Percentiles rank a stretch among this genome's conserved stretches.
Conservation (phyloP, 2,329 filamentous ascomycete species). For the Trichoderma cornu-damae region DNA sequence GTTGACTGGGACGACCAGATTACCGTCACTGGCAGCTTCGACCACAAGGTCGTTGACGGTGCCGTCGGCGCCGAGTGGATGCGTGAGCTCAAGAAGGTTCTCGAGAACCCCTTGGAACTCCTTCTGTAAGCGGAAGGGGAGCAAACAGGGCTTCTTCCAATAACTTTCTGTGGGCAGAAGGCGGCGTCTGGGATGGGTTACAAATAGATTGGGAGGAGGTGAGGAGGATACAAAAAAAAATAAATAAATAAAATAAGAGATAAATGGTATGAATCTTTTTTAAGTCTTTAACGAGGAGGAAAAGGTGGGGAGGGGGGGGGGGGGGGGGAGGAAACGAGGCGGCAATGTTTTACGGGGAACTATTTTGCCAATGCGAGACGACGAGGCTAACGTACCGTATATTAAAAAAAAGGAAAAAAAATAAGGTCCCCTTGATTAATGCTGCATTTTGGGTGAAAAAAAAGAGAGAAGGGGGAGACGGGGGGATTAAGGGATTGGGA, state of each 20-base stretch:
- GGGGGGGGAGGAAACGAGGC: background rate
- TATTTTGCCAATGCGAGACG: conserved; percentile 20
- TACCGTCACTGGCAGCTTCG: conserved; percentile 88
- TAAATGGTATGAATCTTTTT: conserved; percentile 3
- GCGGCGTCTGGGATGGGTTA: conserved; percentile 19
- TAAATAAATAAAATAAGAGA: background rate
- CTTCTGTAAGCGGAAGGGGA: conserved; percentile 59
- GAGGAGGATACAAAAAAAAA: conserved; percentile 8
- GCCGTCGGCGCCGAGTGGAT: conserved; percentile 97
- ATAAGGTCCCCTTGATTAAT: conserved; percentile 37
- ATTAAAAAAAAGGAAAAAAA: no score
- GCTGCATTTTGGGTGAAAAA: conserved; percentile 30
- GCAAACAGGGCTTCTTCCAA: background rate
- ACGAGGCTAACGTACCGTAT: conserved; percentile 35
- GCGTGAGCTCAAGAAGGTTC: conserved; percentile 90
- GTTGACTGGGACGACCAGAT: conserved; percentile 98
- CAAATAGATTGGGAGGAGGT: conserved; percentile 20
- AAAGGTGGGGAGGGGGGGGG: background rate
- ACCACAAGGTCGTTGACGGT: conserved; percentile 98
- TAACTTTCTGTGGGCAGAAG: background rate
- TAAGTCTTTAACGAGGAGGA: conserved; percentile 10
- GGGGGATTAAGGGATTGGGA: no score
- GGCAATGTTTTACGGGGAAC: conserved; percentile 1
- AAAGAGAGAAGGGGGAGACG: conserved; percentile 9
- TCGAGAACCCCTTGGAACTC: conserved; percentile 95